These are phyloP conservation scores for Loxodes magnus DNA, from an alignment of 73 alveolate species.

Conservation along the genomic window DNA sequence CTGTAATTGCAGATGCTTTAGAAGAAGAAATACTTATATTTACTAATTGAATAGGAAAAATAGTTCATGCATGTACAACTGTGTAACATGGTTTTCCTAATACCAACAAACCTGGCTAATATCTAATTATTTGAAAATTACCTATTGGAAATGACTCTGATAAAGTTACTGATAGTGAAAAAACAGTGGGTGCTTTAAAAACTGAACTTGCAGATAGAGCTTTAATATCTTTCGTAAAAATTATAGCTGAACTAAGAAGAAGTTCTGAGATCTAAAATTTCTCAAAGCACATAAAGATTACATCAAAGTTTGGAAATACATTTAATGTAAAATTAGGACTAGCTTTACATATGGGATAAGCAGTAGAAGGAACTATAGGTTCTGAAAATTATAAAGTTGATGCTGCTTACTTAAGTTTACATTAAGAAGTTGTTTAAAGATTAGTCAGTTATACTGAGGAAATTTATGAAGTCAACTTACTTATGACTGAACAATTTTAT, in stretches of 20 bases:
- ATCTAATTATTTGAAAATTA: constrained; percentile 1
- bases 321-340: constrained; percentile 49
- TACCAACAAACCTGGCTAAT: not conserved
- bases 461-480: constrained; percentile 33
- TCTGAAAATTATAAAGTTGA: constrained; percentile 79
- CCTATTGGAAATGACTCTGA: constrained; percentile 12
- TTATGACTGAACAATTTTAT: constrained; percentile 43
- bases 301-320: constrained; percentile 20
- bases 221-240: constrained; percentile 47
- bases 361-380: constrained; percentile 91
- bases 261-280: constrained; percentile 29
- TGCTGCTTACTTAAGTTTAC: constrained; percentile 77
- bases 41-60: not conserved
- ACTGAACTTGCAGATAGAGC: constrained; percentile 61
- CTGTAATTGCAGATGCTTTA: constrained; percentile 1
- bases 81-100: not conserved
- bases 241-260: constrained; percentile 47
- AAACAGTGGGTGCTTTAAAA: constrained; percentile 17
- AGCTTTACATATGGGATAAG: constrained; percentile 86
- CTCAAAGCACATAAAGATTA: constrained; percentile 33
- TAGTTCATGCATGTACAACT: constrained; percentile 2
- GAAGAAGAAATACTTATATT: not conserved
- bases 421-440: constrained; percentile 51
- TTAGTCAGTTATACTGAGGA: constrained; percentile 55
- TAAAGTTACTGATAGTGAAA: not conserved